These are phyloP conservation scores for Jaltomata sinuosa DNA, from an alignment of 257 asterid species.

Conservation along the genomic window DNA sequence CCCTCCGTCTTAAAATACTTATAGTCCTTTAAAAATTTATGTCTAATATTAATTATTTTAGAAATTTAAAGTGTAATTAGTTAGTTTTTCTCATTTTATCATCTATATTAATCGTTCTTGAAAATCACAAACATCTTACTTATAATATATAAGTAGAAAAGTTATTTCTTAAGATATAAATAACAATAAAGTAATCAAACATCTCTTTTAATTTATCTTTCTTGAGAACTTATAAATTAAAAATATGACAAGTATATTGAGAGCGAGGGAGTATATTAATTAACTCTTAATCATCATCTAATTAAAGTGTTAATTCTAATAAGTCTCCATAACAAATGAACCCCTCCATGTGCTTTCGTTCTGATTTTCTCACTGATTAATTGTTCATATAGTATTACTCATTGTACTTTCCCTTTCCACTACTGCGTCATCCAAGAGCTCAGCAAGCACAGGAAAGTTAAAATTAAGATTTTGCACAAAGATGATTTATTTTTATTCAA, in stretches of 20 bases:
- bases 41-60: neutral
- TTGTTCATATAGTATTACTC: neutral
- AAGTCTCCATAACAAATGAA: neutral
- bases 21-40: neutral
- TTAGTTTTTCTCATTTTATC: neutral
- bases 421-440: neutral
- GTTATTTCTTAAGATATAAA: too few species aligned
- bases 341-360: neutral
- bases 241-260: neutral
- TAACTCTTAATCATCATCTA: neutral
- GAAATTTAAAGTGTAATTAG: neutral
- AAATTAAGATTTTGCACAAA: neutral
- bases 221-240: too few species aligned
- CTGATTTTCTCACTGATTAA: neutral
- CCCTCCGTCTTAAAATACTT: neutral
- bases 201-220: too few species aligned
- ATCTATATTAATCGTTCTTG: neutral
- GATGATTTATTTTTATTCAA: neutral
- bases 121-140: neutral
- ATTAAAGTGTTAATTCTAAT: neutral
- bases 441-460: neutral
- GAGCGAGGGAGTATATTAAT: rapidly evolving
- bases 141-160: too few species aligned
- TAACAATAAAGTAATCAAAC: too few species aligned
- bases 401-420: neutral